Conservation (phyloP, 192 early-diverging fungal species). For the Podila minutissima region DNA sequence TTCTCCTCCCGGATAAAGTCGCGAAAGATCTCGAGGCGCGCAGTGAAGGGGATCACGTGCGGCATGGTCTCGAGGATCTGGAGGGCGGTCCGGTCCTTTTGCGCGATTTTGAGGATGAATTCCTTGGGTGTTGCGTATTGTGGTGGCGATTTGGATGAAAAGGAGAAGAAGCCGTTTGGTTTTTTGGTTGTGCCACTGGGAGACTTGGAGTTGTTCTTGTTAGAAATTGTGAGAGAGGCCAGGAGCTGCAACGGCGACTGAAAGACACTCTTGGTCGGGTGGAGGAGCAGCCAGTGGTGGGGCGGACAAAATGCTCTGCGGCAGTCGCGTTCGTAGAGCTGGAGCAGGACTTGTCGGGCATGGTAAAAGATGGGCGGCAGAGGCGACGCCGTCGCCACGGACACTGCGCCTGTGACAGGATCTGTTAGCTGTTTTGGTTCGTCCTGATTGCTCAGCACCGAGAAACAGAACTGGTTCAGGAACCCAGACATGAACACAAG, state of each 20-base stretch:
- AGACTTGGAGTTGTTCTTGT: slow-evolving; percentile 29
- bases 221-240: slow-evolving; percentile 34
- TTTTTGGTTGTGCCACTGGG: slow-evolving; percentile 21
- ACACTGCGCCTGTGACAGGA: background rate
- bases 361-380: slow-evolving; percentile 55
- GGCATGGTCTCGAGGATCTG: slow-evolving; percentile 84
- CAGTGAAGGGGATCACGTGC: slow-evolving; percentile 89
- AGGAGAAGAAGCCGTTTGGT: slow-evolving; percentile 18
- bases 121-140: slow-evolving; percentile 41
- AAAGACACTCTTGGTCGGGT: slow-evolving; percentile 43
- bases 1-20: slow-evolving; percentile 74
- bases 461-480: slow-evolving; percentile 74
- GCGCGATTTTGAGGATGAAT: slow-evolving; percentile 51
- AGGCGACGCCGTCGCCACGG: background rate
- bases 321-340: slow-evolving; percentile 71
- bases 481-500: slow-evolving; percentile 62
- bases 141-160: slow-evolving; percentile 35
- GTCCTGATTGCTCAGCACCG: slow-evolving; percentile 53
- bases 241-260: slow-evolving; percentile 51
- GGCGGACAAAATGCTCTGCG: slow-evolving; percentile 67
- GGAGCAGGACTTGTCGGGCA: slow-evolving; percentile 68
- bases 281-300: slow-evolving; percentile 69
- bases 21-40: slow-evolving; percentile 87
- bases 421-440: background rate
- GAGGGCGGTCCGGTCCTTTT: slow-evolving; percentile 55